A percentile compares a stretch with the other conserved stretches of the same genome.
phyloP scores from a whole-genome alignment of 768 basidiomycete genomes.

The Gymnopilus junonius region DNA sequence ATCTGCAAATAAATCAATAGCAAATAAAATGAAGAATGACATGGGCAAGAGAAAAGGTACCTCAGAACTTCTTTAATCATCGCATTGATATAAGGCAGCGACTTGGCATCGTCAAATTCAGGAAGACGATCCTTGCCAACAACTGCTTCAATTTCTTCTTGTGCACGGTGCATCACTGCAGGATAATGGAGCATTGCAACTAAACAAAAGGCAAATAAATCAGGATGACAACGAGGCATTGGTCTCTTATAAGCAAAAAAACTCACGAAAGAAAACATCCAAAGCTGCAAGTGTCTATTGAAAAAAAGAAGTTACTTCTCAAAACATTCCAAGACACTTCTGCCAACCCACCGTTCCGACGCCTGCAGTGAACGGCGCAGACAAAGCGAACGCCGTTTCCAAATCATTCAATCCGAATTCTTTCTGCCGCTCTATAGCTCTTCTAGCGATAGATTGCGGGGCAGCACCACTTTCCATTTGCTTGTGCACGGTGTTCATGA shows the following conservation, averaged over 20 bases:
- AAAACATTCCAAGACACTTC: not conserved
- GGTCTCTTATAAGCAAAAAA: not conserved
- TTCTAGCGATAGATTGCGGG: constrained; percentile 38
- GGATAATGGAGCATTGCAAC: constrained; percentile 39
- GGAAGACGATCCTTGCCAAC: constrained; percentile 36
- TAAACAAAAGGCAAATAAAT: constrained; percentile 20
- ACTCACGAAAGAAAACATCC: constrained; percentile 19
- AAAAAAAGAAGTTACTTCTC: not conserved
- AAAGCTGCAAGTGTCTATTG: constrained; percentile 19
- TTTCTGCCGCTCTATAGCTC: constrained; percentile 43
- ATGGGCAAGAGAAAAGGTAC: constrained; percentile 20
- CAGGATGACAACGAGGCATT: not conserved
- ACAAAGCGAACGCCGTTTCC: constrained; percentile 44
- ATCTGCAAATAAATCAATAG: constrained; percentile 19
- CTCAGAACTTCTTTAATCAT: constrained; percentile 28
- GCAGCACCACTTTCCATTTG: constrained; percentile 27
- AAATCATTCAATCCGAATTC: constrained; percentile 45
- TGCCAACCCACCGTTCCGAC: constrained; percentile 29
- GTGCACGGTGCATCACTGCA: constrained; percentile 33
- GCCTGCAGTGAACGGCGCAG: constrained; percentile 34
- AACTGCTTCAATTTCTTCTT: constrained; percentile 38
- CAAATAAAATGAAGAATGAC: constrained; percentile 32
- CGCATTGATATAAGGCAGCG: constrained; percentile 30
- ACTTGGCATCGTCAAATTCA: constrained; percentile 31
- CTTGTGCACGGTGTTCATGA: constrained; percentile 26